Base-by-base conservation (phyloP, 768 basidiomycete genomes). In the Psilocybe cubensis region DNA sequence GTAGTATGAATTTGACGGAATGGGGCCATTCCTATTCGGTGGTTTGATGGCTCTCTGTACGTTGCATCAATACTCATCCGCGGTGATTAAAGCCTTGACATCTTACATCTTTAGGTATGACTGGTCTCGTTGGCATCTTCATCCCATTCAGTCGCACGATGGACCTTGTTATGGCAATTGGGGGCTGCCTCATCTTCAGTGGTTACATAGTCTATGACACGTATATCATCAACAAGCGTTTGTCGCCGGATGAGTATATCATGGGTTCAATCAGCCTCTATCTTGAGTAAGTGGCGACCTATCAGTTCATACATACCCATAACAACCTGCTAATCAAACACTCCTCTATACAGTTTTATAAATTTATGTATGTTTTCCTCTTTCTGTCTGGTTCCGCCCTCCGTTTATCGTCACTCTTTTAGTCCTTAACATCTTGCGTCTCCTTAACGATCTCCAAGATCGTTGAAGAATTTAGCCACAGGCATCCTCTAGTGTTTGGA, bases 231-330 rank as follows among this genome's bases (percentile, higher is more conserved):
- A 94, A 92, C 75, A 88, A 87, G 65, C 85, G 86, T 57, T 76
- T 97, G 18, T 92, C 91, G 1, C 93, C 94, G 3, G 97, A 99
- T 62, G 97, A 99, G 71, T 94, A 84, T 71, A 94, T 97, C 63
- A 77, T 97, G 77, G 96, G 88, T 31, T 82, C 93, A 17, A 89
- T 98, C 67, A 89, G 87, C 62, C 84, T 98, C n/a, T 98, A 98
- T 75, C 87, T 98, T 54, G 96, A 98, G 86, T 91, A 74, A 63
- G 87, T 87, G 9, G 18, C 45, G 23, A 51, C 31, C 3, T 49
- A 3, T 25, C 42, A 44, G 1, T 27, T 40, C 3, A 10, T 28
- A 23, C 11, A 1, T 28, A 18, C n/a, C n/a, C n/a, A n/a, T n/a
- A n/a, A n/a, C 50, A 31, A 64, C 7, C 58, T 73, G 29, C 65